These are phyloP conservation scores for Artemisia tridentata DNA, from an alignment of 129 eudicot genomes.

Conservation along the genomic window DNA sequence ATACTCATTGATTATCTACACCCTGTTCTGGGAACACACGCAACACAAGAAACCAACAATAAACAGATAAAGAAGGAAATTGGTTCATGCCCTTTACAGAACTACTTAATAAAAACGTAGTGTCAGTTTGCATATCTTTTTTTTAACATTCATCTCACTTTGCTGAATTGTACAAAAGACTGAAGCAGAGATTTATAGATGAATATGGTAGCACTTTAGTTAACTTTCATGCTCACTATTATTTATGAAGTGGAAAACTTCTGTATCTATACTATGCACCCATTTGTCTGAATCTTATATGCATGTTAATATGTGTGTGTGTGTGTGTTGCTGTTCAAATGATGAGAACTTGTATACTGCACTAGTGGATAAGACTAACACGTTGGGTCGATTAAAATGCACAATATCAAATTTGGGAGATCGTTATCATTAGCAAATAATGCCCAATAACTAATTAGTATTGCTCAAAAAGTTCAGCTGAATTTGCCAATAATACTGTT, in stretches of 20 bases:
- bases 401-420: slow-evolving; percentile 12
- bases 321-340: slow-evolving; percentile 3
- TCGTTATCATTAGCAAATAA: slow-evolving; percentile 21
- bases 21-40: too few relatives aligned
- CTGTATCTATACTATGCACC: slow-evolving; percentile 9
- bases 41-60: too few relatives aligned
- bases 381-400: slow-evolving; percentile 26
- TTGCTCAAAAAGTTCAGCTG: slow-evolving; percentile 12
- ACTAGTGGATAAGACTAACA: slow-evolving; percentile 34
- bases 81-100: slow-evolving; percentile 58
- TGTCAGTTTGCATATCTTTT: background rate
- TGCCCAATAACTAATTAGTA: slow-evolving; percentile 14
- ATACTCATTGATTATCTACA: too few relatives aligned
- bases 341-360: slow-evolving; percentile 7
- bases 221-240: slow-evolving; percentile 1
- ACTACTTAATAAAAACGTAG: slow-evolving; percentile 28
- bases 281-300: background rate
- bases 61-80: slow-evolving; percentile 37
- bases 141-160: slow-evolving; percentile 8
- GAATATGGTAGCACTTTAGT: slow-evolving; percentile 16
- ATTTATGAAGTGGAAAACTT: slow-evolving; percentile 3
- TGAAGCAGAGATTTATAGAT: slow-evolving; percentile 8
- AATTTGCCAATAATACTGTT: slow-evolving; percentile 19
- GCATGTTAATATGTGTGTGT: slow-evolving; percentile 10
- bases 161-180: slow-evolving; percentile 25